A percentile compares a stretch with the other conserved stretches of the same genome.
phyloP scores from a whole-genome alignment of 768 basidiomycete species.

The Mycena kentingensis region DNA sequence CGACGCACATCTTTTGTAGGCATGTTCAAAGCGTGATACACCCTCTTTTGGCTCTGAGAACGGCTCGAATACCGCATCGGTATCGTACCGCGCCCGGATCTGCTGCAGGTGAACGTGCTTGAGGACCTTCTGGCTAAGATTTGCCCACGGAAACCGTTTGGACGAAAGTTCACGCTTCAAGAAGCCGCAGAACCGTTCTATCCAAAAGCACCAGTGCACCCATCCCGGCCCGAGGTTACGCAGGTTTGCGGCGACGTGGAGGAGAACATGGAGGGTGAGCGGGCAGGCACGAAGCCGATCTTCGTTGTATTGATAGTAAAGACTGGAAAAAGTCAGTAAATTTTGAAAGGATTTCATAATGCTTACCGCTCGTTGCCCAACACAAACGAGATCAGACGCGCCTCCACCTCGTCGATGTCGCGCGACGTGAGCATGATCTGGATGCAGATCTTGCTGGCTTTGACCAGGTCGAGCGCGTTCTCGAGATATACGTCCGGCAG shows the following conservation, averaged over 20 bases:
- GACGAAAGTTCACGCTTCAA: constrained; percentile 28
- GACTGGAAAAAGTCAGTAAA: too few relatives aligned
- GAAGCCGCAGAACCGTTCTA: constrained; percentile 37
- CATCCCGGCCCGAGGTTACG: constrained; percentile 34
- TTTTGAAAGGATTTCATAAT: too few relatives aligned
- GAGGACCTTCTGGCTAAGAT: constrained; percentile 27
- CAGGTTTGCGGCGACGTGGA: constrained; percentile 37
- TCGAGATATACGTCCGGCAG: constrained; percentile 36
- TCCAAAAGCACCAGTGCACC: constrained; percentile 37
- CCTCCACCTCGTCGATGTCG: constrained; percentile 30
- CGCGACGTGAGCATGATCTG: constrained; percentile 30
- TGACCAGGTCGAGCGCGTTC: constrained; percentile 37
- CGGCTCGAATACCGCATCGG: constrained; percentile 2
- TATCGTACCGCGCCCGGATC: constrained; percentile 3
- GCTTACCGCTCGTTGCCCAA: too few relatives aligned
- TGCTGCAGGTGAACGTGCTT: constrained; percentile 28
- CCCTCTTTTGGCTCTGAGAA: neutral
- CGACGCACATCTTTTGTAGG: too few relatives aligned
- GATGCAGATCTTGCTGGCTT: constrained; percentile 37
- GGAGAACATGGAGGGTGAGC: constrained; percentile 35
- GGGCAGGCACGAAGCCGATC: constrained; percentile 33
- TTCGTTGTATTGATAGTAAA: too few relatives aligned
- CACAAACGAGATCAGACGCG: constrained; percentile 38
- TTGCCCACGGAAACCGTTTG: constrained; percentile 29
- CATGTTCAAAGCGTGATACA: too few relatives aligned